Evolutionary conservation across 2,329 filamentous ascomycete species (phyloP), one percentile per base, ranked within the genome.

Genomic region (Chaetomium sp.): DNA sequence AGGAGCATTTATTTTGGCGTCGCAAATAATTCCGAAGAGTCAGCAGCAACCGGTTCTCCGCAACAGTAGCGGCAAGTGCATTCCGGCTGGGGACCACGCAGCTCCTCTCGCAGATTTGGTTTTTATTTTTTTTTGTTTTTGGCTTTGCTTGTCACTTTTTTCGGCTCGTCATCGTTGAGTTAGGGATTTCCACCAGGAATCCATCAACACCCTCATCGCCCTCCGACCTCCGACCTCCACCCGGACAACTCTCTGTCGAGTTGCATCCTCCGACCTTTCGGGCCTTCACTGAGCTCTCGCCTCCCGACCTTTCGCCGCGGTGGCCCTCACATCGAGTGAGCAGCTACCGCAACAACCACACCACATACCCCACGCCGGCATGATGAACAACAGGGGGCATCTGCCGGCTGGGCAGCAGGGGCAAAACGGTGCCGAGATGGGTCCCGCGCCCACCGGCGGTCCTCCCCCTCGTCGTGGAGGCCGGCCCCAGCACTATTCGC

Each of bases 381-480:
- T 80, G 85, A 89, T 89, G 86, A 87, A 84, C 76, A 77, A 77
- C 74, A 80, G 78, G 80, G 65, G 62, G 62, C 84, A 86, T 86
- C 83, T 87, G 84, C 83, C 85, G 82, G 84, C 84, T 82, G 86
- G 86, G 79, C 83, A 85, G 74, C 78, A 78, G 71, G 78, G 81
- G 74, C 78, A 75, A 67, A 75, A 74, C 37, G 65, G 62, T 52
- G 66, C 60, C 44, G 68, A 69, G 19, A 58, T 58, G 67, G 70
- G 64, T 55, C 63, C 66, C 33, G 70, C 59, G 14, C 59, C 59
- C 32, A 59, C 61, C 42, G 56, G 53, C 42, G 59, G 66, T 47
- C 62, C 71, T 46, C 73, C 54, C 58, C 61, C 68, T 66, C 63
- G 72, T 67, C 64, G 64, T 34, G 61, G 62, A 43, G 64, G 64